A percentile compares a stretch with the other conserved stretches of the same genome.
These are phyloP conservation scores for Beauveria asiatica DNA, from an alignment of 2,329 filamentous ascomycete genomes.

Conservation along the genomic window DNA sequence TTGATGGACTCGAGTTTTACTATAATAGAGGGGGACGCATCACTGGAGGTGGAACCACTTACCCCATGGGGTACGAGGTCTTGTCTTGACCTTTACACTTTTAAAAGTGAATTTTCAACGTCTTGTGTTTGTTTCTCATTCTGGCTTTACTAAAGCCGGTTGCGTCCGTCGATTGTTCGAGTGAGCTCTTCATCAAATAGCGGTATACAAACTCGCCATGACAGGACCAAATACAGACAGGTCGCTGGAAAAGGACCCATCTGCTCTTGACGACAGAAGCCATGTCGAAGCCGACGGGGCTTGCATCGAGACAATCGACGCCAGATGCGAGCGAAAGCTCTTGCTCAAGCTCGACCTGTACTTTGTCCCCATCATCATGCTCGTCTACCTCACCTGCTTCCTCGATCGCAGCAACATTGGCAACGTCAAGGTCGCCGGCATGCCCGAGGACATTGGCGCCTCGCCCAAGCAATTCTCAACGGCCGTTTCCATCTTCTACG, in stretches of 20 bases:
- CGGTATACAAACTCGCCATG: neutral
- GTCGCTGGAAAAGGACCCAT: neutral
- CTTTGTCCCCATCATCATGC: slow-evolving; percentile 39
- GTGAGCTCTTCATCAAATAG: neutral
- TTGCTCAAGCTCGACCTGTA: slow-evolving; percentile 25
- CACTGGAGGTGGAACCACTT: neutral
- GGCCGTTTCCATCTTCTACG: slow-evolving; percentile 25
- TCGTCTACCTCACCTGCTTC: slow-evolving; percentile 46
- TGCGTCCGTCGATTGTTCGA: neutral
- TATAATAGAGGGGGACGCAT: neutral
- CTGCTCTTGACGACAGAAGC: neutral
- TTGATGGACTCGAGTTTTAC: neutral
- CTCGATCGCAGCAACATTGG: slow-evolving; percentile 46
- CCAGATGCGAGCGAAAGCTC: slow-evolving; percentile 21
- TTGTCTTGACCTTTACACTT: neutral
- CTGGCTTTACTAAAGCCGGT: no score
- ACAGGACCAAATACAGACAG: neutral
- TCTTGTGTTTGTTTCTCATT: no score
- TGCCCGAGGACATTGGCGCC: slow-evolving; percentile 25
- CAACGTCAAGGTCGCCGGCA: slow-evolving; percentile 25
- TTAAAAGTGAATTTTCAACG: no score
- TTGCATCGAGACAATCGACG: slow-evolving; percentile 19
- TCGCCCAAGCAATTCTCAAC: slow-evolving; percentile 23
- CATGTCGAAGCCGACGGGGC: neutral
- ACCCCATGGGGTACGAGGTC: neutral